These are phyloP conservation scores for Lasiodiplodia theobromae DNA, from an alignment of 2,329 filamentous ascomycete species.

Conservation along the genomic window DNA sequence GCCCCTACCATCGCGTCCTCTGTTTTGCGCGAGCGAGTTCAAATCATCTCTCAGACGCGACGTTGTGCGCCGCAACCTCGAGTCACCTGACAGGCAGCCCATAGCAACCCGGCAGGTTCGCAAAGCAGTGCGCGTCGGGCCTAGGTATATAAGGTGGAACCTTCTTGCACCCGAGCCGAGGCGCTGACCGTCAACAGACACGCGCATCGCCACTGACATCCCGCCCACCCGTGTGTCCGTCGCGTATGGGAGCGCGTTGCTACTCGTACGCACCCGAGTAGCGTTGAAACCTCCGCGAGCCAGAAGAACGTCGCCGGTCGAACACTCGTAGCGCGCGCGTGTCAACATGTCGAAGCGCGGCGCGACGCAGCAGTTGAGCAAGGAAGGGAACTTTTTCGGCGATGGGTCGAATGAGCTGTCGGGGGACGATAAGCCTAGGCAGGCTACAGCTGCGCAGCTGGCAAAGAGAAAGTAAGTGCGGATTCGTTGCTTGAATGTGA, in stretches of 20 bases:
- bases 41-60: constrained; percentile 12
- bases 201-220: constrained; percentile 6
- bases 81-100: background rate
- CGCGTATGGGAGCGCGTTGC: background rate
- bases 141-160: background rate
- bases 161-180: background rate
- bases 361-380: constrained; percentile 46
- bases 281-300: background rate
- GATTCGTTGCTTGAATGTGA: constrained; percentile 13
- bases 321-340: background rate
- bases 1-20: constrained; percentile 26
- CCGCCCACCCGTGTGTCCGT: background rate
- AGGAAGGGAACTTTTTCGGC: constrained; percentile 37
- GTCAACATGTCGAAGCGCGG: constrained; percentile 49
- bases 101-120: background rate
- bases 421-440: constrained; percentile 55
- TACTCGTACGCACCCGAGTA: background rate
- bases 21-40: constrained; percentile 15
- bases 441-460: constrained; percentile 62
- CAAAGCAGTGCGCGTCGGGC: background rate
- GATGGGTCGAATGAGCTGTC: constrained; percentile 46
- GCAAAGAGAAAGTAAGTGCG: constrained; percentile 63
- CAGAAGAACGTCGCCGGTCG: background rate
- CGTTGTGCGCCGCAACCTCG: constrained; percentile 3
- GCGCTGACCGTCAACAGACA: constrained; percentile 25